Evolutionary conservation across 2,329 filamentous ascomycete genomes (phyloP), one percentile per base, ranked within the genome.

Genomic region (Zelopaecilomyces penicillatus): DNA sequence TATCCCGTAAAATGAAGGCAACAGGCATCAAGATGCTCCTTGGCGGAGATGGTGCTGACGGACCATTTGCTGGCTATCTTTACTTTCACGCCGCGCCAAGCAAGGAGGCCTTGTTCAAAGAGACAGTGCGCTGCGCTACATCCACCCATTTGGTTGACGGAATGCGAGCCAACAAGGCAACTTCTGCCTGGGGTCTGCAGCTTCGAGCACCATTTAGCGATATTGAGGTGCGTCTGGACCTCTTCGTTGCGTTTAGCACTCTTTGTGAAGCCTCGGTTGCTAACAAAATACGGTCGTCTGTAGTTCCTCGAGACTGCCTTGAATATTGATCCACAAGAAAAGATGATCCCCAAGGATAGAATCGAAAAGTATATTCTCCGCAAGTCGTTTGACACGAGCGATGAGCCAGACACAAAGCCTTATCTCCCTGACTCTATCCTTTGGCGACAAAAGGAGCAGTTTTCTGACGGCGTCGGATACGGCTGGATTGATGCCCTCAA

Each of bases 1-100:
- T 98, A 39, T 93, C 88, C 50, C 83, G 94, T 65, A 98, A 98
- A 76, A 98, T 98, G 76, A 98, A 98, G 77, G 93, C 90, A 32
- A 91, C 96, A 82, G 93, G 93, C 52, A 87, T 98, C 62, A 98
- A 98, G 80, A 98, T 98, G 93, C 93, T 98, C 46, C 78, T 98
- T 50, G 93, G 86, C 59, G 93, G 93, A 50, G 93, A 98, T 70
- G 93, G 93, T 41, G 93, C 86, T 60, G 93, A 98, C 66, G 93
- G 98, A 71, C 95, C 96, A 64, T 97, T 97, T 57, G 93, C 93
- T 51, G 93, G 93, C 43, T 98, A 98, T 69, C 81, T 98, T 19
- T 98, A 98, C 76, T 98, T 98, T 81, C 89, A 95, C 68, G 86
- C 84, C 49, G 93, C 93, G 2, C 93, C 93, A 26, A 77, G 88